Conservation (phyloP, 1,284 basidiomycete genomes). For the Ganoderma boninense region DNA sequence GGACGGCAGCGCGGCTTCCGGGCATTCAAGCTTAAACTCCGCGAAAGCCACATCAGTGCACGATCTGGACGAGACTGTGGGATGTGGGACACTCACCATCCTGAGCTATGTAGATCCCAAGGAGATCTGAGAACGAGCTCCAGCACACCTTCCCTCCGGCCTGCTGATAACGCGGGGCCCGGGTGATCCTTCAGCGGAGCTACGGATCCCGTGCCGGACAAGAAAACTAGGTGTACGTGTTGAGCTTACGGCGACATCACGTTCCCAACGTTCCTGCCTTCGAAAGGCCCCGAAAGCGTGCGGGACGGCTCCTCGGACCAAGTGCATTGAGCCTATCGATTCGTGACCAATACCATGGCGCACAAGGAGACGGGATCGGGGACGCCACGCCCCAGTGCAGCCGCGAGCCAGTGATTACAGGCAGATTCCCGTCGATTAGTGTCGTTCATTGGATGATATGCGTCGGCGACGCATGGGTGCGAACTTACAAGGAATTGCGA, state of each 20-base stretch:
- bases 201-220: not conserved
- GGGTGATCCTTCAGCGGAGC: not conserved
- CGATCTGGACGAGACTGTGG: not conserved
- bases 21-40: constrained; percentile 11
- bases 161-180: not conserved
- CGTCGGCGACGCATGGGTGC: not conserved
- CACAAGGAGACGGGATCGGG: not conserved
- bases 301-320: constrained; percentile 4
- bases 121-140: not conserved
- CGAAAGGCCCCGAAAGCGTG: no score
- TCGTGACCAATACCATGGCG: not conserved
- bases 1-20: constrained; percentile 3
- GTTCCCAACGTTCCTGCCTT: not conserved
- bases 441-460: not conserved
- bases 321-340: not conserved
- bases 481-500: not conserved
- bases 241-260: not conserved
- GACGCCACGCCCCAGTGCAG: not conserved
- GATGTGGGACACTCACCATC: constrained; percentile 12
- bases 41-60: constrained; percentile 10
- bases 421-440: not conserved
- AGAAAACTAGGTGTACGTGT: not conserved
- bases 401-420: not conserved
- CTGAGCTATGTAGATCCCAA: constrained; percentile 7
- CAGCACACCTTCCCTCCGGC: not conserved